Evolutionary conservation across 345 rosid genomes (phyloP).

Genomic region (Salix dunnii): DNA sequence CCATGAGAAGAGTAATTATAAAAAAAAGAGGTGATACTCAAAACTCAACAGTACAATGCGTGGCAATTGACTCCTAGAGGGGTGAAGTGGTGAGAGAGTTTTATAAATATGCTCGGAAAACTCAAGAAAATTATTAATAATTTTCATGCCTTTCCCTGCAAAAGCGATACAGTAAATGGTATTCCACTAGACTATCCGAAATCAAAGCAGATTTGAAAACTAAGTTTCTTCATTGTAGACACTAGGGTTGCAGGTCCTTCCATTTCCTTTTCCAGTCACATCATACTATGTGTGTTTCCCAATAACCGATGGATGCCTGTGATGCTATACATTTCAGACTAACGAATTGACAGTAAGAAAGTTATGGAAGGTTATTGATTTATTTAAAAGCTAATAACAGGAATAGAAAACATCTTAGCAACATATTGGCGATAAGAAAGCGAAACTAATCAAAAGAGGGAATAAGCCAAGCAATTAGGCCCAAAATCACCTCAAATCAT

Average conservation of each 20-base stretch:
- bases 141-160: background rate
- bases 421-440: background rate
- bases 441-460: background rate
- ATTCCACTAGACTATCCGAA: background rate
- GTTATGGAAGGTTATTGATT: background rate
- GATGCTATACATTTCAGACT: background rate
- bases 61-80: background rate
- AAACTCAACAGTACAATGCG: background rate
- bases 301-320: background rate
- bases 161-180: background rate
- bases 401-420: background rate
- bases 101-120: background rate
- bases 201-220: background rate
- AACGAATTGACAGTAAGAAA: background rate
- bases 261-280: background rate
- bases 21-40: background rate
- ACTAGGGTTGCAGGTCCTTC: background rate
- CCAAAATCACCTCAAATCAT: background rate
- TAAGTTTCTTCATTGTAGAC: background rate
- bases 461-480: background rate
- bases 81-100: background rate
- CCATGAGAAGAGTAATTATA: background rate
- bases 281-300: background rate
- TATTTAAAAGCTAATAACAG: background rate
- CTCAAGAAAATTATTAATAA: background rate